Percentiles rank a stretch among this genome's conserved stretches.
Conservation (phyloP, 345 rosid species). For the Citrus australasica region DNA sequence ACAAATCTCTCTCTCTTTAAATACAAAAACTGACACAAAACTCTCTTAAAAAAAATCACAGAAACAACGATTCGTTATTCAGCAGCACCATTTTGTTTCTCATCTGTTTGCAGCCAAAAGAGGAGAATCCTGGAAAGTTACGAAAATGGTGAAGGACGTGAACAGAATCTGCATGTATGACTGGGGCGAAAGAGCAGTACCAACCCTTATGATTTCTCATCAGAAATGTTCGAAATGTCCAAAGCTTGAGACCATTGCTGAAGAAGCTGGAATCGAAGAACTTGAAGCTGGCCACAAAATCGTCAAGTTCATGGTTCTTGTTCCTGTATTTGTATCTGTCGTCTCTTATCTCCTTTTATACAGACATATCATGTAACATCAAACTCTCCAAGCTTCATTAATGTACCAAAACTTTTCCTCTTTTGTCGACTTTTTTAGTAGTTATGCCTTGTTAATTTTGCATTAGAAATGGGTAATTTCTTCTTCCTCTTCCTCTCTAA, state of each 20-base stretch:
- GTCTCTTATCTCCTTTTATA: slow-evolving; percentile 32
- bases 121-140: neutral
- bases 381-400: neutral
- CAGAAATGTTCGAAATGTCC: slow-evolving; percentile 34
- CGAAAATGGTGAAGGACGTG: slow-evolving; percentile 19
- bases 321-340: slow-evolving; percentile 36
- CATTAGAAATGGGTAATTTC: neutral
- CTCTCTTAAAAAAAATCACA: neutral
- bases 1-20: neutral
- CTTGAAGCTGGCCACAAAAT: slow-evolving; percentile 15
- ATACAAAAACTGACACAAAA: neutral
- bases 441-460: neutral
- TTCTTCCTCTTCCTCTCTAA: neutral
- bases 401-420: neutral
- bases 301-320: slow-evolving; percentile 27
- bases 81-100: neutral
- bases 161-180: slow-evolving; percentile 15
- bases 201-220: slow-evolving; percentile 24
- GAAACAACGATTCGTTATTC: neutral
- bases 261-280: slow-evolving; percentile 35
- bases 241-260: slow-evolving; percentile 44
- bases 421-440: neutral
- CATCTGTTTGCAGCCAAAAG: neutral
- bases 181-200: slow-evolving; percentile 37
- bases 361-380: slow-evolving; percentile 12